phyloP scores from a whole-genome alignment of 306 rosid genomes.

The Dalbergia oliveri region DNA sequence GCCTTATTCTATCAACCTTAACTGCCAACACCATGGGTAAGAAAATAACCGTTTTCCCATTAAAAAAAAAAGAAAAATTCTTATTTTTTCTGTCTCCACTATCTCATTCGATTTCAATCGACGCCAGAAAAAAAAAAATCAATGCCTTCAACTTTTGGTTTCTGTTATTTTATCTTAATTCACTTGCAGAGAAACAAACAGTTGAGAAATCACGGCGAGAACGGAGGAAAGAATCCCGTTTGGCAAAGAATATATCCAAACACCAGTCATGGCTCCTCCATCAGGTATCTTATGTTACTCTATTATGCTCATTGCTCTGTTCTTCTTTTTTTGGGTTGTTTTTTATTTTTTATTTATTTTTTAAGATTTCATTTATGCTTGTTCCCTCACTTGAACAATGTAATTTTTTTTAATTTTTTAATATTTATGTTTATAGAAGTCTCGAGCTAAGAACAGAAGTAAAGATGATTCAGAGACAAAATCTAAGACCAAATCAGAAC shows the following conservation, averaged over 20 bases:
- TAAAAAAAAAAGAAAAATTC: too few species aligned
- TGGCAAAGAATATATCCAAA: conserved; percentile 60
- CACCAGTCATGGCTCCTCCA: conserved; percentile 65
- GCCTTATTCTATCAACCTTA: too few species aligned
- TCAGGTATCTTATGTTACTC: conserved; percentile 51
- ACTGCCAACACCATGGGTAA: conserved; percentile 31
- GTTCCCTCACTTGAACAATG: background rate
- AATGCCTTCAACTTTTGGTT: background rate
- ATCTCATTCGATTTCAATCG: too few species aligned
- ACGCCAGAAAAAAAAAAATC: background rate
- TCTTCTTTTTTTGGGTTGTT: background rate
- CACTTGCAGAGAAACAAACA: conserved; percentile 40
- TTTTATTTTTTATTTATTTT: too few species aligned
- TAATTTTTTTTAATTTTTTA: background rate
- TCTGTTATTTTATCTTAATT: background rate
- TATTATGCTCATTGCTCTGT: background rate
- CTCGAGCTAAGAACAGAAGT: conserved; percentile 42
- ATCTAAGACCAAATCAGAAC: conserved; percentile 31
- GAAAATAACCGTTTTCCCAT: background rate
- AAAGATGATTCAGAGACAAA: conserved; percentile 41
- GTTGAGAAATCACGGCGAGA: conserved; percentile 68
- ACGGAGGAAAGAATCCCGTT: conserved; percentile 74
- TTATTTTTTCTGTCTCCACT: too few species aligned
- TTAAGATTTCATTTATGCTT: background rate
- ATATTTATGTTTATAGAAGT: conserved; percentile 47